Percentiles rank a stretch among this genome's conserved stretches.
phyloP scores from a whole-genome alignment of 139 green algal species.

The Zygnema cylindricum region DNA sequence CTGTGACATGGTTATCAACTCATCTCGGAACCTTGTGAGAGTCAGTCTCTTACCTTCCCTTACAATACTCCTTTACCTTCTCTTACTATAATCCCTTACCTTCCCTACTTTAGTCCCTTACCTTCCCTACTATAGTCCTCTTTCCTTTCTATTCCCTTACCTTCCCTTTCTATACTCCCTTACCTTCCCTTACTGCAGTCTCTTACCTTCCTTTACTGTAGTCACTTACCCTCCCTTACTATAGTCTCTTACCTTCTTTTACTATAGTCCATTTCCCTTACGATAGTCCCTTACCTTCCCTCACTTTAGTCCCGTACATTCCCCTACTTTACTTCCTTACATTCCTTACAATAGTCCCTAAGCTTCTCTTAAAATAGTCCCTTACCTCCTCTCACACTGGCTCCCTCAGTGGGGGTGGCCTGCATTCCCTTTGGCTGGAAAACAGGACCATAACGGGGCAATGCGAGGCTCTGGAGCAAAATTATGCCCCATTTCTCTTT shows the following conservation, averaged over 20 bases:
- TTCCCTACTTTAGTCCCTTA: neutral
- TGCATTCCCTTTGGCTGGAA: neutral
- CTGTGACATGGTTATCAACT: too few species aligned
- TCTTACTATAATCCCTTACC: neutral
- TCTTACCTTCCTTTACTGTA: neutral
- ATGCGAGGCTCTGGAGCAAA: neutral
- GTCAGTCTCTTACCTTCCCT: too few species aligned
- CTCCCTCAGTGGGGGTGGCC: neutral
- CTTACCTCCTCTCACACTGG: neutral
- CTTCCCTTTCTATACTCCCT: too few species aligned
- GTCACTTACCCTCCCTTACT: neutral
- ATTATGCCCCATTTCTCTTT: slow-evolving; percentile 19
- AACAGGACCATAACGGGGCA: neutral
- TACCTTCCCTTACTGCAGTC: neutral
- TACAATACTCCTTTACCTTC: neutral
- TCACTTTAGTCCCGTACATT: neutral
- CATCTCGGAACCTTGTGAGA: too few species aligned
- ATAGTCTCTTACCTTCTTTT: neutral
- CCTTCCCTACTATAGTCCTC: too few species aligned
- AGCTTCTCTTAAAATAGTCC: neutral
- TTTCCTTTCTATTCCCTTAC: too few species aligned
- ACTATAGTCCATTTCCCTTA: neutral
- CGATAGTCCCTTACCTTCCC: neutral
- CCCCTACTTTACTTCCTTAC: neutral
- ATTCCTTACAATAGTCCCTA: neutral